Evolutionary conservation across 495 filamentous ascomycete genomes (phyloP), one percentile per base, ranked within the genome.

Genomic region (Cenococcum geophilum): DNA sequence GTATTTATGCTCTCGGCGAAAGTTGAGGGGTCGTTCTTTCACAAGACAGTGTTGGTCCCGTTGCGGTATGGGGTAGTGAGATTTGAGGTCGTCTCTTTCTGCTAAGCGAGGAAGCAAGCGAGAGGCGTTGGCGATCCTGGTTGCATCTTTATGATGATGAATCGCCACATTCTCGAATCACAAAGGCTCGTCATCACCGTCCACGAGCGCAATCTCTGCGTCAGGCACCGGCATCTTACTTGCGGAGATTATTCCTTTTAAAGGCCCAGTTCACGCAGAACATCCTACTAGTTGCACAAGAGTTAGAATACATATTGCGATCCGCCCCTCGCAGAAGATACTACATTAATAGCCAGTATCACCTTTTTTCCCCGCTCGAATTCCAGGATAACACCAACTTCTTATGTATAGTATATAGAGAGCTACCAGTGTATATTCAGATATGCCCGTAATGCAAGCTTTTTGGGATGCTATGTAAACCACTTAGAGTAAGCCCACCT

Each of bases 401-500:
- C 14, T 16, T 45, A 45, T 4, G 40, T 45, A 45, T 45, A 45
- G 18, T 10, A 10, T 45, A 45, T 4, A 18, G 40, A 2, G 18
- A 18, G 18, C 18, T 45, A 45, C 4, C 40, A 45, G 11, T 18
- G 11, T 14, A 45, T 45, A 4, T 14, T 18, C 40, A 45, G 18
- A 45, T 45, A 14, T 10, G 12, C 40, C 40, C 40, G 40, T 4
- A 45, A 45, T 45, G 40, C 40, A 45, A 4, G 12, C 40, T 45
- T 45, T 45, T 18, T 22, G 35, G n/a, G 1, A 37, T 12, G 5
- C 47, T 45, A 64, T n/a, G 57, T 51, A 53, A 91, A 71, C 84
- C 86, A 93, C 68, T 85, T 87, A 8, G 83, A 82, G 79, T 97
- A 96, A 11, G 87, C 86, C 87, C 93, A 97, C 58, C 86, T 78